Evolutionary conservation across 441 rosid species (phyloP).

Genomic region (Erysimum cheiri): DNA sequence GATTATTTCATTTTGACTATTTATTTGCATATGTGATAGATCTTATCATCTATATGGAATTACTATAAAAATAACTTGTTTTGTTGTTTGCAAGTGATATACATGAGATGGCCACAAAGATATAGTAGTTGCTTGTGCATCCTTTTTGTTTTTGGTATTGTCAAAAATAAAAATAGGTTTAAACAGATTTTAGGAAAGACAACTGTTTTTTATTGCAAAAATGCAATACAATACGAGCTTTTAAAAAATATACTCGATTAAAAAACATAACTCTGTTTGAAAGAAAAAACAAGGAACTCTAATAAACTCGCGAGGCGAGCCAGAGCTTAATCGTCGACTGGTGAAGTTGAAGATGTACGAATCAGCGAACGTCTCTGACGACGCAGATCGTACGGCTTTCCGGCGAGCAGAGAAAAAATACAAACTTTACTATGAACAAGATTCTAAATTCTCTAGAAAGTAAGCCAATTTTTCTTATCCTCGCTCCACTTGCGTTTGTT

Average conservation of each 20-base stretch:
- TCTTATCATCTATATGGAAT: too few species aligned
- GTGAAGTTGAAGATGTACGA: conserved; percentile 61
- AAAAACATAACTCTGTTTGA: too few species aligned
- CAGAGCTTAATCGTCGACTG: neutral
- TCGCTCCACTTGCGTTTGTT: conserved; percentile 27
- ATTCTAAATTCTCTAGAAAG: conserved; percentile 66
- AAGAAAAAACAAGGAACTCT: too few species aligned
- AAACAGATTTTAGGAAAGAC: neutral
- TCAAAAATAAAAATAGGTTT: neutral
- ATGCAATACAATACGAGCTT: neutral
- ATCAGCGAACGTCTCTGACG: conserved; percentile 50
- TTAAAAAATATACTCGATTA: neutral
- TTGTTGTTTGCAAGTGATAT: neutral
- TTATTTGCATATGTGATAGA: too few species aligned
- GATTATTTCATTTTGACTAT: too few species aligned
- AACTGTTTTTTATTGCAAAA: neutral
- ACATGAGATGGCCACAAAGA: neutral
- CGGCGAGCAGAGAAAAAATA: conserved; percentile 87
- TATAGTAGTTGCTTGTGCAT: neutral
- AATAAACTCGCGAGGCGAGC: too few species aligned
- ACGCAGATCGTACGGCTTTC: conserved; percentile 66
- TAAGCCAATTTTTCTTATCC: conserved; percentile 29
- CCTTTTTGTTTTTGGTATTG: too few species aligned
- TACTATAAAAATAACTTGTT: too few species aligned
- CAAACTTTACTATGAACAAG: conserved; percentile 74